Percentiles rank a stretch among this genome's conserved stretches.
phyloP scores from a whole-genome alignment of 1,284 basidiomycete species.

The Volvariella surrecta region DNA sequence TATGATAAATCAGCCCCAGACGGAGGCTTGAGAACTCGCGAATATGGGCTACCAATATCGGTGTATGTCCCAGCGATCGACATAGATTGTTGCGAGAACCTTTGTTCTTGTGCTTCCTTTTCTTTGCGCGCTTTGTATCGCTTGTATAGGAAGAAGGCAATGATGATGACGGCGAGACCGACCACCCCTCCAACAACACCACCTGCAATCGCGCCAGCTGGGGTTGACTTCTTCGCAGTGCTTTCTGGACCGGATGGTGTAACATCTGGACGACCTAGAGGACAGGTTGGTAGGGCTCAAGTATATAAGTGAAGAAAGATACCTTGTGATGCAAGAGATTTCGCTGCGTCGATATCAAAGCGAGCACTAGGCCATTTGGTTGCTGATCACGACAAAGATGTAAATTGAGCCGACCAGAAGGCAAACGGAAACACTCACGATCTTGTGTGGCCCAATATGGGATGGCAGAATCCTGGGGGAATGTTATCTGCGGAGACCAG shows the following conservation, averaged over 20 bases:
- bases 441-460: not conserved
- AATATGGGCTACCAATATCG: too few relatives aligned
- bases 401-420: not conserved
- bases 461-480: not conserved
- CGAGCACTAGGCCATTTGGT: constrained; percentile 1
- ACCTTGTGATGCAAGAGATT: constrained; percentile 1
- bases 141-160: not conserved
- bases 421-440: not conserved
- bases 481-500: not conserved
- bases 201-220: constrained; percentile 5
- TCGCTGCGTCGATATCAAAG: constrained; percentile 2
- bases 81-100: too few relatives aligned
- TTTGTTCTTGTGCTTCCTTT: too few relatives aligned
- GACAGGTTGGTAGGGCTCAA: constrained; percentile 1
- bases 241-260: not conserved
- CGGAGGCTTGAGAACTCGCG: too few relatives aligned
- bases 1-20: too few relatives aligned
- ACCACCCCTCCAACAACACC: constrained; percentile 3
- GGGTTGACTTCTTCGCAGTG: not conserved
- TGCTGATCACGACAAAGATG: not conserved
- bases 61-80: too few relatives aligned
- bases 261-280: constrained; percentile 1
- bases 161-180: not conserved
- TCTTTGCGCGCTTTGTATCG: not conserved
- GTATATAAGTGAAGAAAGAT: too few relatives aligned